A percentile compares a stretch with the other conserved stretches of the same genome.
Evolutionary conservation across 2,329 filamentous ascomycete genomes (phyloP).

Genomic region (Juglanconis oblonga): DNA sequence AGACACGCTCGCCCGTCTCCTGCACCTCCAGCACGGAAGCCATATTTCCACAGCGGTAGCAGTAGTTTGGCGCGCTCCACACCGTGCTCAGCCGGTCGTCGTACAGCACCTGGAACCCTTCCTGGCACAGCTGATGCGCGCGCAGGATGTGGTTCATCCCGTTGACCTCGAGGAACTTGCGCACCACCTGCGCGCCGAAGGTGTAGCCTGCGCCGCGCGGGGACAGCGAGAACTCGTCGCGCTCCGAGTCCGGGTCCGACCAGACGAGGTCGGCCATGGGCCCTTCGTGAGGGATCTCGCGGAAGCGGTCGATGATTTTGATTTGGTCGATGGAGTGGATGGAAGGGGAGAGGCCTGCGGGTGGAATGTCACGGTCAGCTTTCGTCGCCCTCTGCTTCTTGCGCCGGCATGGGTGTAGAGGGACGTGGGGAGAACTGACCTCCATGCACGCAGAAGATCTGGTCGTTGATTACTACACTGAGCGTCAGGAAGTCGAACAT

Average conservation of each 20-base stretch:
- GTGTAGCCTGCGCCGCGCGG: slow-evolving; percentile 95
- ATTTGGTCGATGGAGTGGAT: slow-evolving; percentile 99
- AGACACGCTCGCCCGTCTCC: slow-evolving; percentile 87
- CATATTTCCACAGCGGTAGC: slow-evolving; percentile 94
- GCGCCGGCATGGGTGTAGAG: not conserved
- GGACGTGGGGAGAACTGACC: slow-evolving; percentile 42
- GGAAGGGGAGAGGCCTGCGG: slow-evolving; percentile 70
- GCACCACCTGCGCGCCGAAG: slow-evolving; percentile 95
- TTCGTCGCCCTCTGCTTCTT: not conserved
- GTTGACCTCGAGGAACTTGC: slow-evolving; percentile 97
- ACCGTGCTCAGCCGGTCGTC: slow-evolving; percentile 93
- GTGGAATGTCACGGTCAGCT: not conserved
- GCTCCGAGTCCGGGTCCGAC: slow-evolving; percentile 96
- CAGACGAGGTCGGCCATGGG: slow-evolving; percentile 99
- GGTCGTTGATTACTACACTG: slow-evolving; percentile 96
- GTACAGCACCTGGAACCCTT: slow-evolving; percentile 95
- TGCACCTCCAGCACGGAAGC: slow-evolving; percentile 96
- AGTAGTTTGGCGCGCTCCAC: slow-evolving; percentile 97
- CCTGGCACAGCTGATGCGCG: slow-evolving; percentile 97
- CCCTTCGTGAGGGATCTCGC: slow-evolving; percentile 96
- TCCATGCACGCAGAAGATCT: slow-evolving; percentile 98
- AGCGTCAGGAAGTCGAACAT: slow-evolving; percentile 99
- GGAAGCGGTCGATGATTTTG: slow-evolving; percentile 98
- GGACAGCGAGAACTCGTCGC: slow-evolving; percentile 93
- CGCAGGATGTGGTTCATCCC: slow-evolving; percentile 96